Base-by-base conservation (phyloP, 768 basidiomycete species). In the Phlegmacium glaucopus region DNA sequence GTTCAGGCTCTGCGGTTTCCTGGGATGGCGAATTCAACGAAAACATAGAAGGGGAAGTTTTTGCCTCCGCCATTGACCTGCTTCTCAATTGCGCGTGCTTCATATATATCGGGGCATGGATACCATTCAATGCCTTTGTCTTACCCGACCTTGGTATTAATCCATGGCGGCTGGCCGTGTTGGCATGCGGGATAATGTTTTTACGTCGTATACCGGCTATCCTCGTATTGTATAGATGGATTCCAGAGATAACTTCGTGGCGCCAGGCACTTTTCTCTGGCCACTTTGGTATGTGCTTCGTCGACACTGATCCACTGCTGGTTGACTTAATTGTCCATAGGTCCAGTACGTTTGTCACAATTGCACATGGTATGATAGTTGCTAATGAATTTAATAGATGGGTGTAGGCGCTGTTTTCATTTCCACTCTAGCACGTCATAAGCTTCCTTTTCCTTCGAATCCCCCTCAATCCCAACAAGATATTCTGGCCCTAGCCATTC, bases 351-450 rank as follows among this genome's bases (percentile, higher is more conserved):
- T 22, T 22, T 22, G 5, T 22, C n/a, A n/a, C n/a, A 22, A 22
- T 51, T 55, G 79, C 67, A 17, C 22, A 22, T 5, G 22, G 22
- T n/a, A n/a, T 13, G 30, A 32, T 13, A 32, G 13, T 8, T n/a
- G n/a, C 15, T 15, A 9, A 39, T 7, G 16, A 25, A 18, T 29
- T 41, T 12, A 27, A 11, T 6, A 92, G 75, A 94, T 96, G 89
- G 94, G 94, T 44, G 93, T 96, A 17, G 83, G 87, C 0, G 87
- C 95, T 6, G 74, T 97, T 39, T 99, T 97, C 63, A 85, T 98
- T 45, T 83, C 87, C 9, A 84, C 82, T 0, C 65, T 92, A 22
- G 89, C 91, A 4, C 61, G 82, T 8, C 75, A 75, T 18, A 78
- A 76, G 41, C 71, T 94, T 0, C 80, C 85, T 5, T 59, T 56